Conservation (phyloP, 2,329 filamentous ascomycete species). For the Ophiostoma angusticollis region DNA sequence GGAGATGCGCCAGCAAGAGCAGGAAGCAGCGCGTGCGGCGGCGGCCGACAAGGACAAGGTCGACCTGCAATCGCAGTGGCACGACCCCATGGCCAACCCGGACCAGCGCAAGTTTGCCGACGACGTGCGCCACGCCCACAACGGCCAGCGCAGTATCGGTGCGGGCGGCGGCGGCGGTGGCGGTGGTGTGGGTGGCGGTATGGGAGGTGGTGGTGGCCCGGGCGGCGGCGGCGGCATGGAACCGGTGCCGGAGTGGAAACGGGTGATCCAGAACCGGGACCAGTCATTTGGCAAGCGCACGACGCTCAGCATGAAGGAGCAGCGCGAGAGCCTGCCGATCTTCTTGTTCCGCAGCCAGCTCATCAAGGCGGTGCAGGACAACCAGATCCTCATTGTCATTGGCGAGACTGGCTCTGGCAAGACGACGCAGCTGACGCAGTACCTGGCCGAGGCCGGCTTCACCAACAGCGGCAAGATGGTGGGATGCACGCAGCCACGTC, state of each 20-base stretch:
- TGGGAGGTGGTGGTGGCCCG: background rate
- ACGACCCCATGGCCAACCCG: conserved; percentile 85
- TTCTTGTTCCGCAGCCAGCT: conserved; percentile 79
- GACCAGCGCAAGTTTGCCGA: conserved; percentile 80
- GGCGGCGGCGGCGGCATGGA: conserved; percentile 25
- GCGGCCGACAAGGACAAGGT: conserved; percentile 70
- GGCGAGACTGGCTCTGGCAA: conserved; percentile 96
- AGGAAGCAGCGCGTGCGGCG: conserved; percentile 57
- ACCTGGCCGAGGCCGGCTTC: conserved; percentile 84
- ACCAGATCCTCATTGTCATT: conserved; percentile 90
- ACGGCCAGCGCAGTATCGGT: too few species aligned
- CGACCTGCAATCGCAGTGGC: conserved; percentile 83
- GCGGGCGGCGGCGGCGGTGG: conserved; percentile 19
- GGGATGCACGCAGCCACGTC: conserved; percentile 88
- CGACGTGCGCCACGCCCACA: conserved; percentile 60
- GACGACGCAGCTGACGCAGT: conserved; percentile 92
- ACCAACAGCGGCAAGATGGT: conserved; percentile 80
- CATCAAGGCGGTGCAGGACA: conserved; percentile 71
- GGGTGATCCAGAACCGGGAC: conserved; percentile 65
- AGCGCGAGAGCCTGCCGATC: conserved; percentile 79
- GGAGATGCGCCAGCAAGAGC: conserved; percentile 79
- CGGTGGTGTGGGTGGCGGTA: background rate
- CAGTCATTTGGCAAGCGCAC: conserved; percentile 77
- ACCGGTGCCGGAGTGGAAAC: conserved; percentile 84
- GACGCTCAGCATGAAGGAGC: conserved; percentile 85